These are phyloP conservation scores for Gynostemma pentaphyllum DNA, from an alignment of 306 rosid genomes.

Conservation along the genomic window DNA sequence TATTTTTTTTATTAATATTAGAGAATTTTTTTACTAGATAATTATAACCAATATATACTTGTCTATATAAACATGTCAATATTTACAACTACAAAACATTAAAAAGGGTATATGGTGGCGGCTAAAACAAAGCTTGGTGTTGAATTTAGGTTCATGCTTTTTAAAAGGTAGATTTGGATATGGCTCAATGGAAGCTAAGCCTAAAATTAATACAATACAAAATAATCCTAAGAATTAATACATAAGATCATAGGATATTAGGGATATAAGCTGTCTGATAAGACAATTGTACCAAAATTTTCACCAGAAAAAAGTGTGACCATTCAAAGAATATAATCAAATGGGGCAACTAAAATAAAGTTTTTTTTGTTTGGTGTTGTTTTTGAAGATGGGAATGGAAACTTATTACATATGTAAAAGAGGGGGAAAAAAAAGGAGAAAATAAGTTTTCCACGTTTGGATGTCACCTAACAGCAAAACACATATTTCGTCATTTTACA, in stretches of 20 bases:
- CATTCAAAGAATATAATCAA: background rate
- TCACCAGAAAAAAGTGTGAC: background rate
- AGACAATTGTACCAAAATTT: background rate
- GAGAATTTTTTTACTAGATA: too few species aligned
- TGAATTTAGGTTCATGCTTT: too few species aligned
- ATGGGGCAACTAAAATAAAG: background rate
- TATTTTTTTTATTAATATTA: too few species aligned
- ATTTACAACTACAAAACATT: too few species aligned
- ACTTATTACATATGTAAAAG: background rate
- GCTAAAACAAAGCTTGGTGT: background rate
- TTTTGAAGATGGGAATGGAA: too few species aligned
- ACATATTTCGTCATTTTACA: background rate
- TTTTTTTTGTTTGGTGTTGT: too few species aligned
- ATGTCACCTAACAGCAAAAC: slow-evolving; percentile 12
- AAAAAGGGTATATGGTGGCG: too few species aligned
- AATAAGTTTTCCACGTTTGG: slow-evolving; percentile 8
- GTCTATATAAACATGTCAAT: too few species aligned
- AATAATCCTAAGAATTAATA: background rate
- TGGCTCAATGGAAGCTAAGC: too few species aligned
- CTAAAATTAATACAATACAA: too few species aligned
- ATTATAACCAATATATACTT: too few species aligned
- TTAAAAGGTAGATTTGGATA: background rate
- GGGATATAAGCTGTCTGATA: background rate
- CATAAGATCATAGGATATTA: too few species aligned
- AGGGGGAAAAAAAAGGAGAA: background rate